These are phyloP conservation scores for Nothophytophthora sp. DNA, from an alignment of 352 stramenopile genomes.

Conservation along the genomic window DNA sequence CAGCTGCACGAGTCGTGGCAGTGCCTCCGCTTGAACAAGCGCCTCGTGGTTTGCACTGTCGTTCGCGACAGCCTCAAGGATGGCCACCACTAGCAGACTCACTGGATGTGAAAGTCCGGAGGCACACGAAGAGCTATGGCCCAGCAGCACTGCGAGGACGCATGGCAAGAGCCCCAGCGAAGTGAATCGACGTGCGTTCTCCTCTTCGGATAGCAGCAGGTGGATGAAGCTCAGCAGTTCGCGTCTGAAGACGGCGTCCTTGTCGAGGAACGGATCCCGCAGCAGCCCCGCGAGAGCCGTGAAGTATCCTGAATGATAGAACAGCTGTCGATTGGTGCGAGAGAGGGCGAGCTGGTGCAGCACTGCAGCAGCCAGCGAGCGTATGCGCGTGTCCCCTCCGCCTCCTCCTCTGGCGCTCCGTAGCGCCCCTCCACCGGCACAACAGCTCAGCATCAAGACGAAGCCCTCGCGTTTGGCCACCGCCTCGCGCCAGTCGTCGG, in stretches of 20 bases:
- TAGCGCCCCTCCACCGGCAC: slow-evolving; percentile 33
- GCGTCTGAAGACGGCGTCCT: slow-evolving; percentile 50
- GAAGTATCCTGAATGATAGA: slow-evolving; percentile 66
- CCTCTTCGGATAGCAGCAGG: slow-evolving; percentile 52
- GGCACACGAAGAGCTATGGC: slow-evolving; percentile 11
- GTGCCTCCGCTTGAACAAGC: slow-evolving; percentile 43
- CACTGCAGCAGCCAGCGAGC: slow-evolving; percentile 51
- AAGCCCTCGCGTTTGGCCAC: slow-evolving; percentile 73
- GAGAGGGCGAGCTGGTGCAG: slow-evolving; percentile 60
- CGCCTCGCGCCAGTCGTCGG: slow-evolving; percentile 58
- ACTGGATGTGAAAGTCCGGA: slow-evolving; percentile 29
- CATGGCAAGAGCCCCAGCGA: slow-evolving; percentile 52
- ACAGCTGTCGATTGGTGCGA: slow-evolving; percentile 58
- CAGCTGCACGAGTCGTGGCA: slow-evolving; percentile 53
- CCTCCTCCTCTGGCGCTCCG: slow-evolving; percentile 9
- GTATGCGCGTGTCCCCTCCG: slow-evolving; percentile 45
- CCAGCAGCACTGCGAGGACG: slow-evolving; percentile 56
- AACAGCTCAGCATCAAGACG: slow-evolving; percentile 61
- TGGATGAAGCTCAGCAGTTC: slow-evolving; percentile 70
- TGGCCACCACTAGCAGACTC: slow-evolving; percentile 52
- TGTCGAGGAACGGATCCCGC: slow-evolving; percentile 69
- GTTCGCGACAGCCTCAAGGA: slow-evolving; percentile 56
- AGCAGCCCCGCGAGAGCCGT: slow-evolving; percentile 49
- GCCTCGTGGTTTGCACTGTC: slow-evolving; percentile 54
- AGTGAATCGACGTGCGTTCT: slow-evolving; percentile 62